Base-by-base conservation (phyloP, 2,329 filamentous ascomycete species). In the Paecilomyces sp. region DNA sequence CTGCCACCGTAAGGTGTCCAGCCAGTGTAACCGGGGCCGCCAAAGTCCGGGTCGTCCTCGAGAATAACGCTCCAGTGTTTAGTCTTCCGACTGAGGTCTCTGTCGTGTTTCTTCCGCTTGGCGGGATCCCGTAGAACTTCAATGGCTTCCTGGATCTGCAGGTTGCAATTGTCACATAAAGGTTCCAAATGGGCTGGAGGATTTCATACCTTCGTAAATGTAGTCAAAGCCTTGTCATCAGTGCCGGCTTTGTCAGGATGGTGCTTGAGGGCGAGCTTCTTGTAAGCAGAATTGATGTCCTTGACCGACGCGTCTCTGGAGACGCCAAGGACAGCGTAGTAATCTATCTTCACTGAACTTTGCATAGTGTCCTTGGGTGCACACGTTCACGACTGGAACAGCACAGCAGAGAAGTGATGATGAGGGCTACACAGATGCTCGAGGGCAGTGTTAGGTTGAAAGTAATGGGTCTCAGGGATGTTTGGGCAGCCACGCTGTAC, bases 251-350 rank as follows among this genome's bases (percentile, higher is more conserved):
- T 53, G 15, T 53, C 51, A 25, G 51, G 51, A 30, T 53, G 51
- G 25, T 53, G 60, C 54, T 69, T 70, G 28, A 76, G 60, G 7
- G 71, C 71, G n/a, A 75, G 67, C 47, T 58, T 66, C 41, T 70
- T 74, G 63, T 73, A 76, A 2, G 72, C 68, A 30, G 62, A 63
- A 56, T 72, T 72, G 59, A 75, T 74, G 6, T 73, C 71, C 34
- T 69, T 67, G 41, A 65, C 31, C 1, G 63, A 63, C n/a, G 71
- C 67, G 50, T 70, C 25, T 8, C 36, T 58, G 3, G 61, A 9
- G n/a, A 74, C 64, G 1, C 66, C 68, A 8, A 75, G 64, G 33
- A 67, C 59, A 6, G 64, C 59, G 52, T 75, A 75, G 58, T 64
- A 66, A 55, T 73, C 58, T 8, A 62, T 54, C 3, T 33, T 25